phyloP scores from a whole-genome alignment of 2,329 filamentous ascomycete species.

The Gnomoniopsis smithogilvyi region DNA sequence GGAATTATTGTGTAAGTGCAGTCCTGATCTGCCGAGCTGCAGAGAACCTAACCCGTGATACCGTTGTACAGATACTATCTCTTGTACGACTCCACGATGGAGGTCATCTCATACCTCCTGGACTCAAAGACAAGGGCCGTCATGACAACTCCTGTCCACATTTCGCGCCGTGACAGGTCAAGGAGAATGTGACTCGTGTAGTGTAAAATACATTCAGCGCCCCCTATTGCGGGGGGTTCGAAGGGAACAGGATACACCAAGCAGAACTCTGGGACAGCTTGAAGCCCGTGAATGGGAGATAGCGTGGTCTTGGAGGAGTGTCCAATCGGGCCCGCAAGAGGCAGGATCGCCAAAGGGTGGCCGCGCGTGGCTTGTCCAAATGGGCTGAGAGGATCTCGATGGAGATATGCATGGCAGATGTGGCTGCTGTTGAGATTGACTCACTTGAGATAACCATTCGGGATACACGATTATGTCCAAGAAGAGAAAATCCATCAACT shows the following conservation, averaged over 20 bases:
- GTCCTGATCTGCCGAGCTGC: background rate
- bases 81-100: background rate
- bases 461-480: no score
- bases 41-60: background rate
- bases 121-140: background rate
- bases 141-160: background rate
- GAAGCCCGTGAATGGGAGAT: no score
- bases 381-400: background rate
- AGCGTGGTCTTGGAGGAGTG: background rate
- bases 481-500: no score
- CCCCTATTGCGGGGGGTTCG: no score
- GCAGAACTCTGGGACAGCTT: no score
- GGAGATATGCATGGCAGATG: background rate
- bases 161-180: background rate
- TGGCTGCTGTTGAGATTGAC: background rate
- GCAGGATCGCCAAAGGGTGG: background rate
- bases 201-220: no score
- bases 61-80: background rate
- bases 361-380: conserved; percentile 7
- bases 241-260: no score
- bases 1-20: background rate
- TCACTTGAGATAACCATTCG: background rate
- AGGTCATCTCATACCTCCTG: background rate
- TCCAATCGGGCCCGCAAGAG: background rate
- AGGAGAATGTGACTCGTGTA: no score